Evolutionary conservation across 306 rosid genomes (phyloP), one percentile per base, ranked within the genome.

Genomic region (Senna siamea): DNA sequence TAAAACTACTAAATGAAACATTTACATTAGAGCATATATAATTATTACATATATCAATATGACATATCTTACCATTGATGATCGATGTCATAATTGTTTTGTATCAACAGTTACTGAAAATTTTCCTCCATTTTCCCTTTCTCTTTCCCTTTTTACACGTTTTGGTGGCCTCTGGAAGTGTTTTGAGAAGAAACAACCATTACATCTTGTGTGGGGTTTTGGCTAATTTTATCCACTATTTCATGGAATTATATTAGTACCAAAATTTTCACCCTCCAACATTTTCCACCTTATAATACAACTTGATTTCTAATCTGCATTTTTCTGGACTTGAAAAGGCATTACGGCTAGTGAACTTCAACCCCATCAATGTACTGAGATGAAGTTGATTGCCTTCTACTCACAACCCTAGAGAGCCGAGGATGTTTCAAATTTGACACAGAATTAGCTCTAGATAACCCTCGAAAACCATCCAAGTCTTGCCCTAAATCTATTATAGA

Each of bases 361-460:
- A 68, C 74, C 64, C 65, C 78, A 4, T 70, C 68, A 9, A 19
- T 20, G 9, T 52, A 30, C 72, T 50, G 72, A 9, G 68, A 20
- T 26, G 38, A 11, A 26, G 30, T 26, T 3, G 66, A 59, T 76
- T 70, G 69, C 46, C 35, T 61, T 63, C 72, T 20, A 63, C 68
- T 85, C 18, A 81, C 12, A 75, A 12, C 47, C 15, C 55, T 34
- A 17, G 64, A 4, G 26, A 40, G 72, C 51, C 62, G 37, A 4
- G 86, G 73, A 59, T 71, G 52, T 53, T 63, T 62, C 18, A 50
- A 60, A 60, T 60, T 34, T 43, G 72, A 1, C 8, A 59, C 11
- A 34, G 83, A 51, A 19, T 87, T 71, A 4, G 52, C 73, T 73
- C 84, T 69, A 0, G 37, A 53, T 1, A 82, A 52, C 47, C 76